Percentiles rank a stretch among this genome's conserved stretches.
These are phyloP conservation scores for Neopestalotiopsis sp. DNA, from an alignment of 2,329 filamentous ascomycete genomes.

Conservation along the genomic window DNA sequence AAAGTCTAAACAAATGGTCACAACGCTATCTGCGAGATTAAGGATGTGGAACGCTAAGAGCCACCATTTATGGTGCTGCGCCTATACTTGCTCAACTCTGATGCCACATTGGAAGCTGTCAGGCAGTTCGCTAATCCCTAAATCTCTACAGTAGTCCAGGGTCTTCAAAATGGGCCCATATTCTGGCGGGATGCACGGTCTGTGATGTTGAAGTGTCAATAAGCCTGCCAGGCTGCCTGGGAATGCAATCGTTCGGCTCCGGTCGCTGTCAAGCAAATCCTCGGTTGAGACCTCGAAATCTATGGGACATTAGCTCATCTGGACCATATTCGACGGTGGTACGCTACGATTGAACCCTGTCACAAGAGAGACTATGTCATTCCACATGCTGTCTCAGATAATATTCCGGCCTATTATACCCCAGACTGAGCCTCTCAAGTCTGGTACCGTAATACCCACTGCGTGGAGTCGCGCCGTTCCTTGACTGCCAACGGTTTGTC, in stretches of 20 bases:
- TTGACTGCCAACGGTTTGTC: not conserved
- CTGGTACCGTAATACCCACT: not conserved
- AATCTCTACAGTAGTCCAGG: not conserved
- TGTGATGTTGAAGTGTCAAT: not conserved
- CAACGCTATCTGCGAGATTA: not conserved
- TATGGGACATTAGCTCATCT: not conserved
- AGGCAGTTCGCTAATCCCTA: not conserved
- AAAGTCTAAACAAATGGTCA: conserved; percentile 1
- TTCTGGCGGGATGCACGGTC: not conserved
- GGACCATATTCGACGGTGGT: not conserved
- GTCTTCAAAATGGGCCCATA: not conserved
- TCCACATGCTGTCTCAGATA: conserved; percentile 7
- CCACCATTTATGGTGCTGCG: not conserved
- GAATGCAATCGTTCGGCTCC: not conserved
- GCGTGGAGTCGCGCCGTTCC: not conserved
- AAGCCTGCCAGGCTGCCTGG: not conserved
- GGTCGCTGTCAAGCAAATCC: not conserved
- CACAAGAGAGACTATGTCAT: conserved; percentile 4
- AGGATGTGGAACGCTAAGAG: not conserved
- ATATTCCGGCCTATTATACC: conserved; percentile 12
- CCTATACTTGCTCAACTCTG: not conserved
- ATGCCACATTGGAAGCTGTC: not conserved
- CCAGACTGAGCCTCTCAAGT: conserved; percentile 2
- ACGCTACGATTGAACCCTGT: not conserved
- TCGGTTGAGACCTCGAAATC: not conserved